phyloP scores from a whole-genome alignment of 495 filamentous ascomycete species.

The Jackrogersella multiformis region DNA sequence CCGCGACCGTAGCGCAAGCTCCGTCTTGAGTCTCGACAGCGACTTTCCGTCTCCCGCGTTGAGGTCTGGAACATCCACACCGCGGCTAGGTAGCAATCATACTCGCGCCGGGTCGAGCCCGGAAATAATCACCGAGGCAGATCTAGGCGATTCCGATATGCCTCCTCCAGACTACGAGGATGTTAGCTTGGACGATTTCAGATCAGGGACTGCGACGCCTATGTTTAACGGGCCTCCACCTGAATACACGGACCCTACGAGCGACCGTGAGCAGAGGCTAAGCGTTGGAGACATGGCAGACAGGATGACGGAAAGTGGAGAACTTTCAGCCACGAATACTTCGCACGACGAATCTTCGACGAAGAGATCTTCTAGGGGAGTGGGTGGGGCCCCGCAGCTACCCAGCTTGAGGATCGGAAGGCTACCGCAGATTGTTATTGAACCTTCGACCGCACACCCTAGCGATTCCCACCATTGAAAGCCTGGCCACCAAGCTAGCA shows the following conservation, averaged over 20 bases:
- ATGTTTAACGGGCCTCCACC: conserved; percentile 60
- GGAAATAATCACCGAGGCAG: conserved; percentile 53
- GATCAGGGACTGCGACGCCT: conserved; percentile 47
- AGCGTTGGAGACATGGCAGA: conserved; percentile 45
- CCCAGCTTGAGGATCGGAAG: conserved; percentile 55
- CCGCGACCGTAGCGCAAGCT: conserved; percentile 53
- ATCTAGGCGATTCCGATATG: conserved; percentile 60
- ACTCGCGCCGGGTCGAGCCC: conserved; percentile 50
- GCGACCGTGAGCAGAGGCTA: conserved; percentile 44
- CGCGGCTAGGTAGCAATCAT: conserved; percentile 34
- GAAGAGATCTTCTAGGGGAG: conserved; percentile 41
- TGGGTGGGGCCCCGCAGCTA: conserved; percentile 52
- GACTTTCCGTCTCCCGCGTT: conserved; percentile 44
- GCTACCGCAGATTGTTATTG: conserved; percentile 63
- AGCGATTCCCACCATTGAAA: conserved; percentile 12
- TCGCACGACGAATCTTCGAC: conserved; percentile 18
- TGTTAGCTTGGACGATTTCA: conserved; percentile 57
- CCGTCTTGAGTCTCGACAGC: conserved; percentile 60
- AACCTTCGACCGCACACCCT: conserved; percentile 57
- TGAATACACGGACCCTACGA: conserved; percentile 54
- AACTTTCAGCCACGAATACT: conserved; percentile 30
- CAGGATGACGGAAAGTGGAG: conserved; percentile 36
- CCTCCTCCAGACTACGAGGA: conserved; percentile 65
- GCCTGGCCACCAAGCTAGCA: neutral
- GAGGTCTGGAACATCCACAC: conserved; percentile 53